Percentiles rank a stretch among this genome's conserved stretches.
Evolutionary conservation across 1,139 yeast species (phyloP).

Genomic region (Arxiozyma slooffiae): DNA sequence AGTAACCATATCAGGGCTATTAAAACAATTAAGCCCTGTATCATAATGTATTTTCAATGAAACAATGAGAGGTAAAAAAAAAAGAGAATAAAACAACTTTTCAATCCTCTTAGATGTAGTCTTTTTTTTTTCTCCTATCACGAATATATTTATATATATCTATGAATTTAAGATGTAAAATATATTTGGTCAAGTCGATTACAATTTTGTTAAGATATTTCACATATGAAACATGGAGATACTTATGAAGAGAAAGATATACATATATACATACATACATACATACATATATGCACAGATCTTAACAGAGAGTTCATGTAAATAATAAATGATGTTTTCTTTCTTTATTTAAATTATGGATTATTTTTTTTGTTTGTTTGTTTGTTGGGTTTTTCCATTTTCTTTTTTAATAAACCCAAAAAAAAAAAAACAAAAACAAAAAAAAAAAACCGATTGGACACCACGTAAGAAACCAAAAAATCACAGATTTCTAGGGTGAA

Average conservation of each 20-base stretch:
- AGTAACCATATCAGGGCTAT: conserved; percentile 23
- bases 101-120: neutral
- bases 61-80: too few species aligned
- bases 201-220: neutral
- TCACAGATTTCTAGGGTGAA: too few species aligned
- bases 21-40: conserved; percentile 5
- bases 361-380: too few species aligned
- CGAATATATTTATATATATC: neutral
- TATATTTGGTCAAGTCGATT: neutral
- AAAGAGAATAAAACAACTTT: neutral
- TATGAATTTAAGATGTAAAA: too few species aligned
- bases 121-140: neutral
- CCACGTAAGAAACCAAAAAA: neutral
- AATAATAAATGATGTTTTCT: neutral
- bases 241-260: neutral
- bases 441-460: too few species aligned
- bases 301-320: neutral
- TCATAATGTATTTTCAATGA: conserved; percentile 1
- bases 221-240: too few species aligned
- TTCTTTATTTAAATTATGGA: neutral
- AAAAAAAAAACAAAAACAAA: neutral
- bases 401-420: neutral
- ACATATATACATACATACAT: too few species aligned
- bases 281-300: too few species aligned
- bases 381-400: too few species aligned